Evolutionary conservation across 768 basidiomycete species (phyloP).

Genomic region (Trametes cingulata): DNA sequence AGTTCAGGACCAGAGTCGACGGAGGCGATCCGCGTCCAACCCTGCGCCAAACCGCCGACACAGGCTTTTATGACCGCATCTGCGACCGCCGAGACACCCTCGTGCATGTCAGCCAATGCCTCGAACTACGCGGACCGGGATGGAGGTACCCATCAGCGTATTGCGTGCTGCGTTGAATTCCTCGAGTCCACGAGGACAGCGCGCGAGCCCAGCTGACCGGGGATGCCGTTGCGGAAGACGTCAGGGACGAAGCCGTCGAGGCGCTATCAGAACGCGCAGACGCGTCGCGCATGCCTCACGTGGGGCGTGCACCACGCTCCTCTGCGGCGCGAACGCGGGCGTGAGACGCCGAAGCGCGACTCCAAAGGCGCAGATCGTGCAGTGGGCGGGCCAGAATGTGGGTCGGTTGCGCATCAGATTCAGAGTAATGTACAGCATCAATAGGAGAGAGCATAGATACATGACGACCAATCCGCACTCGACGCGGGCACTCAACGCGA

Average conservation of each 20-base stretch:
- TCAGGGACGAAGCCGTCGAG: neutral
- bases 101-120: constrained; percentile 1
- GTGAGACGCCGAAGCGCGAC: neutral
- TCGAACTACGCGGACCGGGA: constrained; percentile 11
- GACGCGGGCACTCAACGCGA: neutral
- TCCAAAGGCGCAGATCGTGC: neutral
- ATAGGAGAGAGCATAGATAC: constrained; percentile 11
- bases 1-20: neutral
- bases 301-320: constrained; percentile 6
- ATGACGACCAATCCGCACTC: neutral
- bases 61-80: constrained; percentile 16
- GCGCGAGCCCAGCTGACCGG: constrained; percentile 13
- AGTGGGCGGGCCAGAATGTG: neutral
- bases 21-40: neutral
- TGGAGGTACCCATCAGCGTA: constrained; percentile 10
- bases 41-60: neutral
- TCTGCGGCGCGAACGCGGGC: neutral
- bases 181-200: constrained; percentile 14
- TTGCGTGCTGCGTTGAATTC: neutral
- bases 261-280: constrained; percentile 12
- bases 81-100: constrained; percentile 2
- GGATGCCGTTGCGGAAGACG: constrained; percentile 6
- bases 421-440: constrained; percentile 6
- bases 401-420: neutral
- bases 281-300: constrained; percentile 11